Evolutionary conservation across 2,329 filamentous ascomycete genomes (phyloP), one percentile per base, ranked within the genome.

Genomic region (Plectosphaerella sp.): DNA sequence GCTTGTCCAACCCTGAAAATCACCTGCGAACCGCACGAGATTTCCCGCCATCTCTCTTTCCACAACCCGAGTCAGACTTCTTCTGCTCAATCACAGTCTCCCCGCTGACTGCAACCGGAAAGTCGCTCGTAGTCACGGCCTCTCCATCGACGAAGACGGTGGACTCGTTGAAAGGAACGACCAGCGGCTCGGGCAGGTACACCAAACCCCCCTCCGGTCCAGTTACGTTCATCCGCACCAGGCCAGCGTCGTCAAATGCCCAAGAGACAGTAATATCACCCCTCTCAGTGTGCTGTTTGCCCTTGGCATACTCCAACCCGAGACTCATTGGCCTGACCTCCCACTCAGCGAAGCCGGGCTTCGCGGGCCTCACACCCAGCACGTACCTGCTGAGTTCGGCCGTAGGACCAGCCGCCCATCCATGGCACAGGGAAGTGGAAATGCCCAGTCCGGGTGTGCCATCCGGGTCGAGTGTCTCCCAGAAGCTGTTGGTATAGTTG

Each of bases 351-450:
- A 55, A 67, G 0, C 64, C 63, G 3, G 64, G 58, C 1, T 9
- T 49, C 2, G 53, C 49, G 2, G 63, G 54, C 46, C 51, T 51
- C 4, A 60, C 52, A 8, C 65, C 64, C 3, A 70, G 56, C 8
- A 67, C 63, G 52, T 62, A 59, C 3, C 49, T 54, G 45, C 55
- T 64, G 22, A 69, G 52, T 36, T 69, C 65, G 36, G 63, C 64
- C 2, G 65, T 68, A 1, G 67, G 65, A 1, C 63, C 67, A 0
- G 67, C 58, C 1, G 59, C 56, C 67, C 67, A 69, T 1, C 61
- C 67, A 47, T 69, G 67, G 37, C 67, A 69, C 1, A 69, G 52
- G 16, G 62, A 65, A 2, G 67, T 70, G 1, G 33, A 20, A 8
- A 56, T 4, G 0, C 63, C 64, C 3, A 67, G 55, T 2, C 60